Evolutionary conservation across 1,139 yeast genomes (phyloP).

Genomic region (Geotrichum phurueaensis): DNA sequence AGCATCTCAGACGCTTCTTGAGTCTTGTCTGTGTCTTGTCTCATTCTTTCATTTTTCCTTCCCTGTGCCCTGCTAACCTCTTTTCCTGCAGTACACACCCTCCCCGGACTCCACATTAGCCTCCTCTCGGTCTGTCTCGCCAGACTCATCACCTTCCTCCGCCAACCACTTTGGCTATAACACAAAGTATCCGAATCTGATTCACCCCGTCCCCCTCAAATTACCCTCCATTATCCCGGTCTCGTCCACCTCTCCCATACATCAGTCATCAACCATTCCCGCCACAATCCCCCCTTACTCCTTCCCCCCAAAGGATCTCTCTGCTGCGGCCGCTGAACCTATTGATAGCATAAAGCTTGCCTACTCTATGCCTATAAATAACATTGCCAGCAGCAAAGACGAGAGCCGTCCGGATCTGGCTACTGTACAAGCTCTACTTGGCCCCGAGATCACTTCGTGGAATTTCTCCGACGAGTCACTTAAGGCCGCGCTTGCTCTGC

Average conservation of each 20-base stretch:
- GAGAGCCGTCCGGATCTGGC: slow-evolving; percentile 6
- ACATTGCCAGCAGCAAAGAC: slow-evolving; percentile 2
- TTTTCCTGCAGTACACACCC: background rate
- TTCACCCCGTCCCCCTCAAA: background rate
- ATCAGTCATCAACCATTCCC: background rate
- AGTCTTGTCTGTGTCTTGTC: too few relatives aligned
- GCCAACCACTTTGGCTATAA: background rate
- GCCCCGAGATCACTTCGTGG: slow-evolving; percentile 50
- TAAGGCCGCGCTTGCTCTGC: slow-evolving; percentile 55
- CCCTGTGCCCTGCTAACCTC: background rate
- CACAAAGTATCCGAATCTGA: background rate
- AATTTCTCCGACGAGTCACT: slow-evolving; percentile 60
- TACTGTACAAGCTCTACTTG: slow-evolving; percentile 40
- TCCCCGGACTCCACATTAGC: background rate
- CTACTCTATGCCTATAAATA: slow-evolving; percentile 4
- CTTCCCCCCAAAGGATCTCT: slow-evolving; percentile 5
- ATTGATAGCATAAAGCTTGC: background rate
- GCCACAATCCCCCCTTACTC: slow-evolving; percentile 4
- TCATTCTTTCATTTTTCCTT: background rate
- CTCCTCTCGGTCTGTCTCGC: background rate
- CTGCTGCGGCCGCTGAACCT: background rate
- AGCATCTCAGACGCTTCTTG: background rate
- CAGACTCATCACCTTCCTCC: background rate
- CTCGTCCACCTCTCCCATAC: background rate
- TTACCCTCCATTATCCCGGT: background rate